A percentile compares a stretch with the other conserved stretches of the same genome.
phyloP scores from a whole-genome alignment of 495 filamentous ascomycete genomes.

The Hypoxylon trugodes region DNA sequence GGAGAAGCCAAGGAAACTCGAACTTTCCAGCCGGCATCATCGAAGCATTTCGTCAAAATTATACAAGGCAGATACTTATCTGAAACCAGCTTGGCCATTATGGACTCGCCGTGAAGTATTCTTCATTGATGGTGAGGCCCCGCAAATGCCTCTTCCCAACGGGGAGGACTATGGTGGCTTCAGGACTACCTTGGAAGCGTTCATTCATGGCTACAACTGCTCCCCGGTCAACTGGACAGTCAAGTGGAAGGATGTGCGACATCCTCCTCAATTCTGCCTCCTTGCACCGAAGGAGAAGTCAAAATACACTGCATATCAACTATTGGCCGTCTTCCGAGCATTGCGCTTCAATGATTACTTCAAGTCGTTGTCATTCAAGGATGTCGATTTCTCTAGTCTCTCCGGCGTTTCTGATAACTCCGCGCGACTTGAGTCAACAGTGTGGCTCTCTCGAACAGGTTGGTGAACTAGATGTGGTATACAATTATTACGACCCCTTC shows the following conservation, averaged over 20 bases:
- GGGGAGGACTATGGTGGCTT: conserved; percentile 82
- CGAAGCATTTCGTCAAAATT: conserved; percentile 79
- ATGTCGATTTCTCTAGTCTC: conserved; percentile 66
- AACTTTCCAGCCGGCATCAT: conserved; percentile 81
- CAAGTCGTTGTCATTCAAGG: conserved; percentile 80
- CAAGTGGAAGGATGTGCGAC: conserved; percentile 73
- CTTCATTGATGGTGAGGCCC: conserved; percentile 67
- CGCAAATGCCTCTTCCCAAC: conserved; percentile 57
- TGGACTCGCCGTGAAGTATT: conserved; percentile 70
- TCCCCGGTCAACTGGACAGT: conserved; percentile 82
- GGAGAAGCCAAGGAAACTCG: conserved; percentile 66
- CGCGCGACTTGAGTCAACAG: conserved; percentile 38
- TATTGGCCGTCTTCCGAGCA: conserved; percentile 86
- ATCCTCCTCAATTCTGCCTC: conserved; percentile 85
- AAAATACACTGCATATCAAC: conserved; percentile 75
- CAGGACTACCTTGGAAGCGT: conserved; percentile 84
- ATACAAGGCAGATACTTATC: conserved; percentile 74
- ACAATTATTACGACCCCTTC: background rate
- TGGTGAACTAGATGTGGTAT: background rate
- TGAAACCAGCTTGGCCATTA: conserved; percentile 87
- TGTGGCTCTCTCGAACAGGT: conserved; percentile 45
- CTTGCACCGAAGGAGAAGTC: conserved; percentile 67
- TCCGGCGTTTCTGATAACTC: conserved; percentile 45
- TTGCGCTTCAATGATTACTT: conserved; percentile 94
- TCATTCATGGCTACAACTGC: conserved; percentile 79